phyloP scores from a whole-genome alignment of 2,329 filamentous ascomycete species.

The Rutstroemia sp. region DNA sequence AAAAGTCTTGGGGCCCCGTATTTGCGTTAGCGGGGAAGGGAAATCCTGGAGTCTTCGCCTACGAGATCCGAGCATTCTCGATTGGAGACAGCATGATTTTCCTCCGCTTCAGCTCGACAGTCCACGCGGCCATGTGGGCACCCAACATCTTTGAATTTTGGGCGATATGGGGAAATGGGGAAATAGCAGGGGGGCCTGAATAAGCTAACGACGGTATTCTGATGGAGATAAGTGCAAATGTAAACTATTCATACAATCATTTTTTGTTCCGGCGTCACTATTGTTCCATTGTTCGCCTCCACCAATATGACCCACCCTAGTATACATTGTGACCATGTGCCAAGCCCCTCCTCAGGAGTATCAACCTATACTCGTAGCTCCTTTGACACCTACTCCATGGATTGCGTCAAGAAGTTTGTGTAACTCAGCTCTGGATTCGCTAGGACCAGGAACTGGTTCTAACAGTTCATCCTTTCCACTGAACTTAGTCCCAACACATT shows the following conservation, averaged over 20 bases:
- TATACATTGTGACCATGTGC: background rate
- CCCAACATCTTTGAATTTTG: no score
- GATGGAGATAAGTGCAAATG: background rate
- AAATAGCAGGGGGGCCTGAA: background rate
- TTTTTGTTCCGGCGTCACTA: background rate
- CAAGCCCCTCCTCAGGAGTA: background rate
- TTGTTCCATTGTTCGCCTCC: background rate
- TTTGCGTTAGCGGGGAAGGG: no score
- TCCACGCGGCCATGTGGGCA: no score
- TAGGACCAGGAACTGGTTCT: constrained; percentile 12
- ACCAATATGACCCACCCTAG: background rate
- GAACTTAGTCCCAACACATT: constrained; percentile 37
- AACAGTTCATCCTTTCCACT: constrained; percentile 20
- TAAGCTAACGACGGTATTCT: background rate
- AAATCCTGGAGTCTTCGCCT: no score
- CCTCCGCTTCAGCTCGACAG: no score
- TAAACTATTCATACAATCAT: background rate
- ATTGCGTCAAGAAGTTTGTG: constrained; percentile 20
- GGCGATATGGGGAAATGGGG: no score
- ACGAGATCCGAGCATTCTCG: no score
- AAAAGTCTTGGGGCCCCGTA: no score
- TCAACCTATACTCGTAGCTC: background rate
- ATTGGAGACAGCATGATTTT: no score
- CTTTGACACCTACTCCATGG: constrained; percentile 15
- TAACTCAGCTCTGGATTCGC: constrained; percentile 13